phyloP scores from a whole-genome alignment of 2,329 filamentous ascomycete genomes.

The Macrophomina tecta region DNA sequence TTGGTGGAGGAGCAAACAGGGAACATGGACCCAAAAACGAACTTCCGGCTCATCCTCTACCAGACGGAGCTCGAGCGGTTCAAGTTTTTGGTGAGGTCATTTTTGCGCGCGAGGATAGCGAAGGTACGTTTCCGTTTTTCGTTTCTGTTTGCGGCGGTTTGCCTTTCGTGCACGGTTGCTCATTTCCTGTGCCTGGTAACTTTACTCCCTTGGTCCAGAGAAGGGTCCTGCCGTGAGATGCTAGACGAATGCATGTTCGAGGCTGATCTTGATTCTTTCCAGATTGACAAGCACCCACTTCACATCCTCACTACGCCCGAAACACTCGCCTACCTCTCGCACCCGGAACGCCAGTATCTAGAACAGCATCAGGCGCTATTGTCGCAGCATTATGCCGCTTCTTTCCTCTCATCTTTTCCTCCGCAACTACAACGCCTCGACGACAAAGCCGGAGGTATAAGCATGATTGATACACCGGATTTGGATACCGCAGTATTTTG shows the following conservation, averaged over 20 bases:
- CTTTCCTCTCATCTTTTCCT: conserved; percentile 85
- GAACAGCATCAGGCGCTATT: conserved; percentile 84
- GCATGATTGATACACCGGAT: conserved; percentile 91
- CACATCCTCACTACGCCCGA: conserved; percentile 40
- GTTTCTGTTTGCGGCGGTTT: not conserved
- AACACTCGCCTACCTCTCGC: conserved; percentile 65
- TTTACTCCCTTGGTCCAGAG: not conserved
- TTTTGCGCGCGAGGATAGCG: conserved; percentile 81
- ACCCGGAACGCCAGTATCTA: conserved; percentile 80
- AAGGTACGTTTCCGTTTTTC: conserved; percentile 63
- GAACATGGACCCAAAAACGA: conserved; percentile 86
- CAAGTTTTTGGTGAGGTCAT: conserved; percentile 86
- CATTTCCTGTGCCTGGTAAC: no score
- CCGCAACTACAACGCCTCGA: conserved; percentile 80
- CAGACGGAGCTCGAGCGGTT: conserved; percentile 96
- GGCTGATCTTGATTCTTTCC: not conserved
- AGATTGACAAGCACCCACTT: conserved; percentile 79
- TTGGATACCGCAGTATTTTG: conserved; percentile 84
- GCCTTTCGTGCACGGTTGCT: no score
- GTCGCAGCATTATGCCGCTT: conserved; percentile 81
- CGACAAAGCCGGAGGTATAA: conserved; percentile 86
- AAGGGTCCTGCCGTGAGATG: not conserved
- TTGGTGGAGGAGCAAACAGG: conserved; percentile 69
- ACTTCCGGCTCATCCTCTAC: conserved; percentile 91
- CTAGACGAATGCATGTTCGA: conserved; percentile 10